A percentile compares a stretch with the other conserved stretches of the same genome.
phyloP scores from a whole-genome alignment of 2,329 filamentous ascomycete species.

The Pyrenophora seminiperda region DNA sequence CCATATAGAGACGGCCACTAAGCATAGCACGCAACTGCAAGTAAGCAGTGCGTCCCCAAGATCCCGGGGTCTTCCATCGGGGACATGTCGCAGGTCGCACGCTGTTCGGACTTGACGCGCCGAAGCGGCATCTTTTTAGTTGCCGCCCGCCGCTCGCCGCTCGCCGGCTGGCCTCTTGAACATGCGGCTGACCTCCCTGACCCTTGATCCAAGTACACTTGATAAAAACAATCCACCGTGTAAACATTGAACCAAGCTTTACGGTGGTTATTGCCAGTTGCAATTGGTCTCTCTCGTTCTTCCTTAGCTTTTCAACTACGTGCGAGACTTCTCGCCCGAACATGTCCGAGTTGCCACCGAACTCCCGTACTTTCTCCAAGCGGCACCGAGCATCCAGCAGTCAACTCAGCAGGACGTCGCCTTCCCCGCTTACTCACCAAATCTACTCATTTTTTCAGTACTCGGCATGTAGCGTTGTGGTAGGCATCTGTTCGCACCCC shows the following conservation, averaged over 20 bases:
- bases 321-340: constrained; percentile 4
- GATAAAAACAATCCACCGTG: neutral
- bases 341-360: constrained; percentile 24
- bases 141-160: constrained; percentile 29
- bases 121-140: constrained; percentile 33
- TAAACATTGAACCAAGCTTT: neutral
- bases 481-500: neutral
- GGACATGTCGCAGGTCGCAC: constrained; percentile 23
- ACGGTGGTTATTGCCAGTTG: neutral
- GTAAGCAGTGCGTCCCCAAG: constrained; percentile 21
- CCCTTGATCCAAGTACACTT: neutral
- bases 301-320: neutral
- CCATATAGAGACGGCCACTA: constrained; percentile 18
- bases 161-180: neutral
- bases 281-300: neutral
- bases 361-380: constrained; percentile 18
- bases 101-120: constrained; percentile 27
- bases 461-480: neutral
- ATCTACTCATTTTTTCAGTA: neutral
- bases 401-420: neutral
- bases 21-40: constrained; percentile 10
- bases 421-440: neutral
- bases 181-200: neutral
- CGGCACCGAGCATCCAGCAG: constrained; percentile 16
- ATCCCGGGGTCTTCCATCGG: constrained; percentile 19